Conservation (phyloP, 2,329 filamentous ascomycete genomes). For the Cadophora sp. region DNA sequence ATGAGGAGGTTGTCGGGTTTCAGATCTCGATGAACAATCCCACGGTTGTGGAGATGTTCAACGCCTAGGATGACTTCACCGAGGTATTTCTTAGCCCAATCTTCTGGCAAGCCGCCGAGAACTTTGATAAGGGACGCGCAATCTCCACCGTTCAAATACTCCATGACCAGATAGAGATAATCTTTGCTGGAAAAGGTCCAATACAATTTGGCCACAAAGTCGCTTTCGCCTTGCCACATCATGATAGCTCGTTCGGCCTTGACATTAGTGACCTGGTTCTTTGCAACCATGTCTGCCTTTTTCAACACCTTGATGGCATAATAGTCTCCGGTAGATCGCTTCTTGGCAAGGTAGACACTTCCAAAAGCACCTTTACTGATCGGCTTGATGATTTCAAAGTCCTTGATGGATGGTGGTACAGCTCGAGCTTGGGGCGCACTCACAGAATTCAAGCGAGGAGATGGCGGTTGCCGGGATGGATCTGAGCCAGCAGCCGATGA, state of each 20-base stretch:
- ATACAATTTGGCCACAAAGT: slow-evolving; percentile 98
- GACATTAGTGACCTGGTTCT: slow-evolving; percentile 99
- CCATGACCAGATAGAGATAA: slow-evolving; percentile 98
- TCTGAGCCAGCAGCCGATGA: slow-evolving; percentile 87
- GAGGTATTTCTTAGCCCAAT: slow-evolving; percentile 98
- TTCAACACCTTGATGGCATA: slow-evolving; percentile 98
- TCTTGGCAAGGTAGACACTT: slow-evolving; percentile 97
- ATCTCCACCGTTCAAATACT: slow-evolving; percentile 97
- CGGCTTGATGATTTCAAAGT: slow-evolving; percentile 99
- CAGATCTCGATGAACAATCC: slow-evolving; percentile 95
- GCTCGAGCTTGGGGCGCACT: slow-evolving; percentile 84
- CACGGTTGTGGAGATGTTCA: slow-evolving; percentile 90
- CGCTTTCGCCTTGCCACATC: slow-evolving; percentile 99
- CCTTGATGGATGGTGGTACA: slow-evolving; percentile 94
- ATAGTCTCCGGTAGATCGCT: slow-evolving; percentile 98
- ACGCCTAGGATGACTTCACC: slow-evolving; percentile 97
- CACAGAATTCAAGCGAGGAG: slow-evolving; percentile 79
- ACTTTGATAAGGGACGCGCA: slow-evolving; percentile 97
- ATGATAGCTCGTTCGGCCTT: slow-evolving; percentile 99
- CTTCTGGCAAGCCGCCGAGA: slow-evolving; percentile 88
- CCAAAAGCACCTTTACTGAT: slow-evolving; percentile 99
- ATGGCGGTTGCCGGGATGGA: slow-evolving; percentile 72
- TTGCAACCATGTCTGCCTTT: slow-evolving; percentile 99
- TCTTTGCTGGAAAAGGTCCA: slow-evolving; percentile 99
- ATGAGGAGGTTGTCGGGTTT: slow-evolving; percentile 98